Conservation (phyloP, 2,329 filamentous ascomycete species). For the Claviceps spartinae region DNA sequence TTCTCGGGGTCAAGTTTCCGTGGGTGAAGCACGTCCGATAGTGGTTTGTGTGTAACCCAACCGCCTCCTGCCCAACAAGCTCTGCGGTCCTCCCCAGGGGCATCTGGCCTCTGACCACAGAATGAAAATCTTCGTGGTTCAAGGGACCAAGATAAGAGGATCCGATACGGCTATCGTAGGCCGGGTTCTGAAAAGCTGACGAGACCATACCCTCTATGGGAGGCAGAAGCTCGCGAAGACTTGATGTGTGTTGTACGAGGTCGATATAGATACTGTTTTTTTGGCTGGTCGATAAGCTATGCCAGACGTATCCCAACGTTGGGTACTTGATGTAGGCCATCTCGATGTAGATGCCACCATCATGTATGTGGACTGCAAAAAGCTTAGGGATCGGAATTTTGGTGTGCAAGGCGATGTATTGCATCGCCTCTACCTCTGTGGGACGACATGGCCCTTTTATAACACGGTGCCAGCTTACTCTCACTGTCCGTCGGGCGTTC, state of each 20-base stretch:
- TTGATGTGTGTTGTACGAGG: slow-evolving; percentile 11
- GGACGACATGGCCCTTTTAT: slow-evolving; percentile 18
- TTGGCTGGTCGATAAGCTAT: slow-evolving; percentile 10
- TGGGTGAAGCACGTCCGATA: slow-evolving; percentile 16
- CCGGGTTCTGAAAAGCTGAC: slow-evolving; percentile 13
- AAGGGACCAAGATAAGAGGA: slow-evolving; percentile 14
- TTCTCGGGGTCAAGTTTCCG: slow-evolving; percentile 13
- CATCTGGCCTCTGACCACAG: slow-evolving; percentile 10
- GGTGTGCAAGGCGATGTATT: slow-evolving; percentile 16
- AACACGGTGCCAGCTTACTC: slow-evolving; percentile 17
- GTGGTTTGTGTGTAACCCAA: slow-evolving; percentile 10
- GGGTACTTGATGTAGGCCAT: slow-evolving; percentile 14
- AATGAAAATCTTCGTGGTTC: slow-evolving; percentile 14
- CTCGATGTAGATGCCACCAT: slow-evolving; percentile 13
- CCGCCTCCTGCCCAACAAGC: slow-evolving; percentile 13
- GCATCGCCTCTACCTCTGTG: slow-evolving; percentile 17
- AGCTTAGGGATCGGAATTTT: slow-evolving; percentile 16
- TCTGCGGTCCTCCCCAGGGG: slow-evolving; percentile 11
- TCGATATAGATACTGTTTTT: slow-evolving; percentile 11
- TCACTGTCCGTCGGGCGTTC: slow-evolving; percentile 4
- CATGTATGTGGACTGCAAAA: slow-evolving; percentile 11
- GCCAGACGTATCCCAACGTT: slow-evolving; percentile 10
- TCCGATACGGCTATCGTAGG: slow-evolving; percentile 15
- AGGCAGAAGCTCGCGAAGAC: slow-evolving; percentile 13
- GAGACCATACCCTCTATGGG: slow-evolving; percentile 11